phyloP scores from a whole-genome alignment of 257 asterid species.

The Solanum habrochaites region DNA sequence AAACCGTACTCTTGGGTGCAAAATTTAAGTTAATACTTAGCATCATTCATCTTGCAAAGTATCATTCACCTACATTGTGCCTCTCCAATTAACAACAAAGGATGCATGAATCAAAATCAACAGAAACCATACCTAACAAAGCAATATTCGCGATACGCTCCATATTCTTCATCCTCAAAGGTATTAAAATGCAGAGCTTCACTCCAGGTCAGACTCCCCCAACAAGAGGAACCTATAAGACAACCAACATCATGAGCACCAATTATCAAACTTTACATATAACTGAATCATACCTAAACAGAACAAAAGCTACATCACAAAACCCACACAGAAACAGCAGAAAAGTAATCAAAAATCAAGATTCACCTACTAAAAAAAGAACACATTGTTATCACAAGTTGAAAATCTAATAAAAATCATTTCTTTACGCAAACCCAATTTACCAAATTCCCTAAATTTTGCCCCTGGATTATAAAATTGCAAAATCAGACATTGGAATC shows the following conservation, averaged over 20 bases:
- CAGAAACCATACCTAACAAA: conserved; percentile 16
- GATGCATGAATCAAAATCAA: neutral
- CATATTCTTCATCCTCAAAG: conserved; percentile 15
- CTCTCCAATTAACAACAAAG: neutral
- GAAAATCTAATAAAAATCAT: neutral
- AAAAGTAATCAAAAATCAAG: neutral
- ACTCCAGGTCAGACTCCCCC: neutral
- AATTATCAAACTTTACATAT: neutral
- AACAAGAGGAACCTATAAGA: neutral
- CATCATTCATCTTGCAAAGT: neutral
- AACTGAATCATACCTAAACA: neutral
- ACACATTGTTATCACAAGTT: neutral
- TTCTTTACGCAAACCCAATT: neutral
- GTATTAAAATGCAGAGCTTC: neutral
- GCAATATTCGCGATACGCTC: conserved; percentile 37
- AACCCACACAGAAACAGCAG: neutral
- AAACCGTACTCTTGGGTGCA: neutral
- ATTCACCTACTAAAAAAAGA: neutral
- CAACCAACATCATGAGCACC: neutral
- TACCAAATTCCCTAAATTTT: neutral
- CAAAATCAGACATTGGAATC: neutral
- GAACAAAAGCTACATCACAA: neutral
- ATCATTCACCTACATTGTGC: neutral
- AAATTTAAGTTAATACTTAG: neutral
- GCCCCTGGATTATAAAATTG: neutral